These are phyloP conservation scores for Funneliformis mosseae DNA, from an alignment of 192 early-diverging fungal species.

Conservation along the genomic window DNA sequence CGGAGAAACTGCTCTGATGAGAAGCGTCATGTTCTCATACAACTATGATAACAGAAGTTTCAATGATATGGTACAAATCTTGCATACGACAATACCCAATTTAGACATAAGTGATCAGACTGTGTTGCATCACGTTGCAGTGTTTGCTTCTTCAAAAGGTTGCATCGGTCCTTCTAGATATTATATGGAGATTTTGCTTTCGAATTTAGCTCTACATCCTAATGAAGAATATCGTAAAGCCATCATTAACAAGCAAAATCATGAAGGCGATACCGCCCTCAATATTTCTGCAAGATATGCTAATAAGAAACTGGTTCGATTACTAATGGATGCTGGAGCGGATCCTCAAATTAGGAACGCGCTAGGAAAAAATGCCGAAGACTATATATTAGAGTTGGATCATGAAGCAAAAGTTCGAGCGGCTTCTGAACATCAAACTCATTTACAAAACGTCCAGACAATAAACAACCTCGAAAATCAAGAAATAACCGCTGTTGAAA, in stretches of 20 bases:
- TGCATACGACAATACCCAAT: constrained; percentile 74
- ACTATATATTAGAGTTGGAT: constrained; percentile 52
- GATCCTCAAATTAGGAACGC: constrained; percentile 66
- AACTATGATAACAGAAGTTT: constrained; percentile 87
- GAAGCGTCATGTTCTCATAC: constrained; percentile 87
- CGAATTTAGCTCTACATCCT: constrained; percentile 63
- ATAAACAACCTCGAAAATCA: neutral
- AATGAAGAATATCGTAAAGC: constrained; percentile 66
- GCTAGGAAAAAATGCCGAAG: constrained; percentile 67
- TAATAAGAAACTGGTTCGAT: constrained; percentile 58
- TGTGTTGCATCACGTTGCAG: constrained; percentile 89
- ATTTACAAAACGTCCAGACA: neutral
- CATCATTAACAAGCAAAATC: constrained; percentile 78
- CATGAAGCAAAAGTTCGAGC: constrained; percentile 18
- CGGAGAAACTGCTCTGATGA: constrained; percentile 90
- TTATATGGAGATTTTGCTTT: constrained; percentile 87
- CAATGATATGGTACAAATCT: constrained; percentile 65
- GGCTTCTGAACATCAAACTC: neutral
- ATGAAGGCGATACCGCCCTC: constrained; percentile 78
- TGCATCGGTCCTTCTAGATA: constrained; percentile 77
- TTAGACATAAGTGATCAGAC: constrained; percentile 82
- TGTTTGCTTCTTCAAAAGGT: constrained; percentile 68
- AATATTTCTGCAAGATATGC: constrained; percentile 65
- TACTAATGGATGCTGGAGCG: constrained; percentile 64
- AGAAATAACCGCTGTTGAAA: too few species aligned